Conservation (phyloP, 1,284 basidiomycete genomes). For the Lignosus rhinocerotis region DNA sequence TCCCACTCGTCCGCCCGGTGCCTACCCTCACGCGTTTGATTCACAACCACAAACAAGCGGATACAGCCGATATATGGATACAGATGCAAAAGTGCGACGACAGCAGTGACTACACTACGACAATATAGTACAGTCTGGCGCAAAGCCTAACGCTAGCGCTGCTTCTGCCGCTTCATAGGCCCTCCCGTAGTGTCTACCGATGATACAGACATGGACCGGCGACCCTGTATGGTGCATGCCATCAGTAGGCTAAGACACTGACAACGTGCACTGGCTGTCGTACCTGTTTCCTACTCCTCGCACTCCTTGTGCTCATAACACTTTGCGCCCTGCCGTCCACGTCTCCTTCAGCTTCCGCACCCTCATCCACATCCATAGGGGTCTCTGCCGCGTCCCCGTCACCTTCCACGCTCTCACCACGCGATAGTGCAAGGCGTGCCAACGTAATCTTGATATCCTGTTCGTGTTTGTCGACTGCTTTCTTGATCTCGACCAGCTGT, state of each 20-base stretch:
- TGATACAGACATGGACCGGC: slow-evolving; percentile 47
- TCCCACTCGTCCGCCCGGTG: no score
- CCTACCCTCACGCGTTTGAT: no score
- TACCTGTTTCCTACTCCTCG: slow-evolving; percentile 59
- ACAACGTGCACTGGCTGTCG: slow-evolving; percentile 24
- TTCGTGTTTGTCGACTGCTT: slow-evolving; percentile 82
- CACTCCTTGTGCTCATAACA: slow-evolving; percentile 61
- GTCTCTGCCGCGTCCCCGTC: slow-evolving; percentile 29
- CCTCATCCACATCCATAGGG: slow-evolving; percentile 37
- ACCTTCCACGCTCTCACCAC: slow-evolving; percentile 42
- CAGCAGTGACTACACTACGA: background rate
- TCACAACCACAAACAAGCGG: no score
- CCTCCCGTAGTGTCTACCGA: slow-evolving; percentile 31
- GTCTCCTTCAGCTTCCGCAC: slow-evolving; percentile 32
- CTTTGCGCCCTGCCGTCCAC: slow-evolving; percentile 65
- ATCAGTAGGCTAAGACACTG: background rate
- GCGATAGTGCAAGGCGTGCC: slow-evolving; percentile 59
- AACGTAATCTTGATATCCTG: slow-evolving; percentile 78
- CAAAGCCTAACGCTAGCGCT: slow-evolving; percentile 4
- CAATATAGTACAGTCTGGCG: background rate
- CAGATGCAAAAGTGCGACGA: background rate
- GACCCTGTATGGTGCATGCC: slow-evolving; percentile 39
- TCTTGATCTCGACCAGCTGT: slow-evolving; percentile 83
- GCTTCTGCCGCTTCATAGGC: slow-evolving; percentile 27
- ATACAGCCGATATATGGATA: background rate